Base-by-base conservation (phyloP, 1,139 yeast genomes). In the Suhomyces bribrorum region DNA sequence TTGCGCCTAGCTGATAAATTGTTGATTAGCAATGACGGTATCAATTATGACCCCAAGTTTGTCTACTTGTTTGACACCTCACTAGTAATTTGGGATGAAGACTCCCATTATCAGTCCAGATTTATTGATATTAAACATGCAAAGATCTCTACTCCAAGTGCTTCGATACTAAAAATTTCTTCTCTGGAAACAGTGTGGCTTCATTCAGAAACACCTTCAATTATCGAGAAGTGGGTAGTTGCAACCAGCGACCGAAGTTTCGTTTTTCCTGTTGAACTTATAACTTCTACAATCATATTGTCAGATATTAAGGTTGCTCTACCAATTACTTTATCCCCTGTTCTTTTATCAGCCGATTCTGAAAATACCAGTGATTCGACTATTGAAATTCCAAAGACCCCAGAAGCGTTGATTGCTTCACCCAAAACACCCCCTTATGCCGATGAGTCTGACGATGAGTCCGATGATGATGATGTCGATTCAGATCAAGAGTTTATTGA, bases 221-320 rank as follows among this genome's bases (percentile, higher is more conserved):
- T 70, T 5, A 53, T 70, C 16, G 75, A 72, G 45, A 71, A 71
- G 46, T 72, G 77, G 77, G 73, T 64, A 5, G 69, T 68, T 24
- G 75, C 71, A 1, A 49, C 66, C 7, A 64, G 72, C 3, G 77
- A 72, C 40, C 44, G 49, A 5, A 44, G 46, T 9, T 59, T 61
- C 38, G 38, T 42, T 2, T 62, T 72, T 32, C 77, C 77, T 0
- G 47, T 56, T 1, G 66, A 61, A 7, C 51, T 66, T 8, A 44
- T 71, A n/a, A 65, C 76, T 0, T 66, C 73, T 0, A 68, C 75
- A 0, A 49, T 67, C 4, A 36, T 42, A 20, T 4, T 20, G 3
- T n/a, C 23, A 20, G 23, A 20, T 4, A 20, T 5, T 20, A 20
- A 20, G 23, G 11, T 20, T 8, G 11, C n/a, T 9, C 5, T 29